Evolutionary conservation across 2,329 filamentous ascomycete genomes (phyloP), one percentile per base, ranked within the genome.

Genomic region (Aspergillus versicolor): DNA sequence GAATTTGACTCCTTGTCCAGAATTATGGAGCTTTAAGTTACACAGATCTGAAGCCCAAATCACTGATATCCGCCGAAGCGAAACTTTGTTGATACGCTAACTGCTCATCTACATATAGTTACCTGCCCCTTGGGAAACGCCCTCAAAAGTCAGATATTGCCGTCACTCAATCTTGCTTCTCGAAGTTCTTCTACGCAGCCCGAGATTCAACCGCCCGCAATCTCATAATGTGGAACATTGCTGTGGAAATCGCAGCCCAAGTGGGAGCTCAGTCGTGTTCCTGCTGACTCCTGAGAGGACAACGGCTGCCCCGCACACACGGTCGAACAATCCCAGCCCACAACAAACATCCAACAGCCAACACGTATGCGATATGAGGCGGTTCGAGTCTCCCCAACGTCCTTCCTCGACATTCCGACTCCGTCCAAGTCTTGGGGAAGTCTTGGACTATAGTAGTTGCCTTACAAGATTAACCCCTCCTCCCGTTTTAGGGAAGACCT

Each of bases 21-120:
- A 17, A n/a, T 30, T 45, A 45, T 45, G 43, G 43, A 45, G 21
- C 43, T 24, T 37, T 9, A 43, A 52, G 41, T 45, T 52, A 52
- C 41, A 45, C 50, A 19, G 50, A 37, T 41, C 49, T 42, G n/a
- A 50, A 17, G 12, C n/a, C 22, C 37, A 32, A 43, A 5, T 51
- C 38, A 50, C 19, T 37, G 17, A 44, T 44, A 27, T n/a, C 27
- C 24, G 38, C 19, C 8, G 21, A 42, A 37, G 47, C 47, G 40
- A 52, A 44, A 52, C 40, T 52, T 32, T 52, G 42, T 52, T 45
- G 50, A 22, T 52, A 32, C 50, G 42, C 50, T 52, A 52, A 45
- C 22, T 21, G 15, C 13, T 19, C 34, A 50, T 52, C 41, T 37
- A 38, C 50, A 37, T 21, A 52, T 38, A 52, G 41, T 52, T 45